Evolutionary conservation across 2,329 filamentous ascomycete genomes (phyloP).

Genomic region (Chrysoporthe deuterocubensis): DNA sequence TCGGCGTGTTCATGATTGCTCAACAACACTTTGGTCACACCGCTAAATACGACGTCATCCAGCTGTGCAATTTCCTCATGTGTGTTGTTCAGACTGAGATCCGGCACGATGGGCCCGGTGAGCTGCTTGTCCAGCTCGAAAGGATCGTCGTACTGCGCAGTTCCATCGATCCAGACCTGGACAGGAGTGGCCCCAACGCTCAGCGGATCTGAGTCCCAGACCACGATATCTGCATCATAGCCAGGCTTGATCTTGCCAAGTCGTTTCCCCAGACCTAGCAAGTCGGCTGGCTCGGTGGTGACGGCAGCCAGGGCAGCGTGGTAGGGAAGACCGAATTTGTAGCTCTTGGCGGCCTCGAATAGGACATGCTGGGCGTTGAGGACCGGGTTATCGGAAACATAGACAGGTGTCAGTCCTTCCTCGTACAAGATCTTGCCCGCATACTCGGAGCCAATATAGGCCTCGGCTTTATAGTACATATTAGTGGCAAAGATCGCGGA

Average conservation of each 20-base stretch:
- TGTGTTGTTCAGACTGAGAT: slow-evolving; percentile 46
- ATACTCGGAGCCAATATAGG: slow-evolving; percentile 66
- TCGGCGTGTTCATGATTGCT: slow-evolving; percentile 43
- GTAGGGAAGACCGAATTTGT: slow-evolving; percentile 64
- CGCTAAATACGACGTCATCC: slow-evolving; percentile 57
- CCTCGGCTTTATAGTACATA: slow-evolving; percentile 73
- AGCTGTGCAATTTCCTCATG: slow-evolving; percentile 45
- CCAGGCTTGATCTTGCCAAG: slow-evolving; percentile 65
- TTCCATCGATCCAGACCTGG: slow-evolving; percentile 68
- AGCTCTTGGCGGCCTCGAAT: slow-evolving; percentile 65
- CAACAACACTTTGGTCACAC: slow-evolving; percentile 57
- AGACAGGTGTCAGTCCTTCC: slow-evolving; percentile 66
- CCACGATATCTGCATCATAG: slow-evolving; percentile 63
- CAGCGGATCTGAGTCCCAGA: slow-evolving; percentile 67
- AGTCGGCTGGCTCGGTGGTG: slow-evolving; percentile 61
- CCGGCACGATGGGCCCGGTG: slow-evolving; percentile 43
- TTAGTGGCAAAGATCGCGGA: slow-evolving; percentile 72
- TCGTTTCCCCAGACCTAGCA: slow-evolving; percentile 60
- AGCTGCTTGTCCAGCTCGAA: slow-evolving; percentile 58
- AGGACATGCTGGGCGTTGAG: slow-evolving; percentile 72
- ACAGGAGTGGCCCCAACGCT: slow-evolving; percentile 62
- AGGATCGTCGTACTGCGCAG: slow-evolving; percentile 58
- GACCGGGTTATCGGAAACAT: slow-evolving; percentile 73
- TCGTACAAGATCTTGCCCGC: slow-evolving; percentile 70
- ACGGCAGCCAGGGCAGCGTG: slow-evolving; percentile 62